Evolutionary conservation across 2,329 filamentous ascomycete species (phyloP), one percentile per base, ranked within the genome.

Genomic region (Aphanocladium album): DNA sequence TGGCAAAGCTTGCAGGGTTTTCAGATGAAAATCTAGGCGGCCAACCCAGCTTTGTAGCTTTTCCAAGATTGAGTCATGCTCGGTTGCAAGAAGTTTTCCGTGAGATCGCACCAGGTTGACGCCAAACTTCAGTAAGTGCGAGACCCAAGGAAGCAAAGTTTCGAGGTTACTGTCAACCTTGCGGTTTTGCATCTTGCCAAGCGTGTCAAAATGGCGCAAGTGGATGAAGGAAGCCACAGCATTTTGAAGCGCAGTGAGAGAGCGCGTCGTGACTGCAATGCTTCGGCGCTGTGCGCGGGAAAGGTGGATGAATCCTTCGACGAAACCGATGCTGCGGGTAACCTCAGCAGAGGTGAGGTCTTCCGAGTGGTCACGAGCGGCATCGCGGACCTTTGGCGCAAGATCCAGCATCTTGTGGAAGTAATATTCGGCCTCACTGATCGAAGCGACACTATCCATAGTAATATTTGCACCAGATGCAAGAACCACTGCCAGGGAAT

Each of bases 331-430:
- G 70, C 91, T 93, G 69, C 93, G 84, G 46, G 83, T 82, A 8
- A 95, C 83, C 67, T 97, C 91, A 9, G 90, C 88, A 46, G 86
- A 82, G 49, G 89, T 96, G 43, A 99, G 76, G 65, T 99, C 96
- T 41, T 90, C 88, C 0, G 90, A 91, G 73, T 96, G 91, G 55
- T 91, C 87, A 64, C 86, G 81, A 11, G 85, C 79, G 33, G 87
- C 81, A 46, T 83, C 79, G 67, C 93, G 84, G 54, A 89, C 83
- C 65, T 83, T 82, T 17, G 88, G 83, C 65, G 89, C 84, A 14
- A 92, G 73, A 69, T 93, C 90, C 30, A 97, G 77, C 33, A 91
- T 80, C 69, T 90, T 89, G 73, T 96, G 88, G 71, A 96, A 89
- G 67, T 89, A 87, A 65, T 89, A 87, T 56, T 96, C 85, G 9